Conservation (phyloP, 352 stramenopile species). For the Pythium grandisporangium region DNA sequence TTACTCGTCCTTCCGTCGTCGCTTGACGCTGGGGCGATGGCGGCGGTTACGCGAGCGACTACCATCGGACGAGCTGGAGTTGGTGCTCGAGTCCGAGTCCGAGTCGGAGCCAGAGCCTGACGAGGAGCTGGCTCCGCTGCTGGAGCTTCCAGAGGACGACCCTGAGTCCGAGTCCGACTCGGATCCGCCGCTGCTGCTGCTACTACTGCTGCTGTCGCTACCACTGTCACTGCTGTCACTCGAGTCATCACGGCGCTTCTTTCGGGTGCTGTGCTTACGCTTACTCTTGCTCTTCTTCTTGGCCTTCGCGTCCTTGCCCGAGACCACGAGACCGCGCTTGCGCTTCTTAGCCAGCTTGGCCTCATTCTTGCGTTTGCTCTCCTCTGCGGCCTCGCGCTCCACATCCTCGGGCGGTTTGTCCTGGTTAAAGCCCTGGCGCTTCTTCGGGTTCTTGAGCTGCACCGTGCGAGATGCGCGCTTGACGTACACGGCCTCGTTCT, state of each 20-base stretch:
- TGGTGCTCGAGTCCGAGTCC: slow-evolving; percentile 19
- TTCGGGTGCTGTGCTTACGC: slow-evolving; percentile 5
- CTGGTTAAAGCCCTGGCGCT: slow-evolving; percentile 75
- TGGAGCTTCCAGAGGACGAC: slow-evolving; percentile 3
- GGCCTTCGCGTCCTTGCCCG: background rate
- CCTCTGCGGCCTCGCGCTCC: slow-evolving; percentile 19
- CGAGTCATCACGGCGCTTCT: slow-evolving; percentile 9
- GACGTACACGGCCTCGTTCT: slow-evolving; percentile 77
- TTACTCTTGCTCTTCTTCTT: slow-evolving; percentile 12
- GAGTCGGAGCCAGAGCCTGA: slow-evolving; percentile 15
- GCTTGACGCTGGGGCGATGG: slow-evolving; percentile 22
- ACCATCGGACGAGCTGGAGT: slow-evolving; percentile 21
- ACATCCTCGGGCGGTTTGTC: slow-evolving; percentile 53
- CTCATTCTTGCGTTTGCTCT: slow-evolving; percentile 13
- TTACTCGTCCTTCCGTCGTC: slow-evolving; percentile 27
- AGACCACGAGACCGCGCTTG: too few relatives aligned
- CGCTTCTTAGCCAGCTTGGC: slow-evolving; percentile 2
- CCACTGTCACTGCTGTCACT: slow-evolving; percentile 3
- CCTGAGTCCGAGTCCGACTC: slow-evolving; percentile 12
- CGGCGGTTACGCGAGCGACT: slow-evolving; percentile 26
- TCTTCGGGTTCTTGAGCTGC: slow-evolving; percentile 71
- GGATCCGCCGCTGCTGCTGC: slow-evolving; percentile 1
- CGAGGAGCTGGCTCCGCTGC: slow-evolving; percentile 8
- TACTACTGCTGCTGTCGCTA: slow-evolving; percentile 9
- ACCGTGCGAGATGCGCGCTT: slow-evolving; percentile 65